A percentile compares a stretch with the other conserved stretches of the same genome.
Evolutionary conservation across 1,139 yeast genomes (phyloP).

Genomic region (Casaregolazyma suthepensis): DNA sequence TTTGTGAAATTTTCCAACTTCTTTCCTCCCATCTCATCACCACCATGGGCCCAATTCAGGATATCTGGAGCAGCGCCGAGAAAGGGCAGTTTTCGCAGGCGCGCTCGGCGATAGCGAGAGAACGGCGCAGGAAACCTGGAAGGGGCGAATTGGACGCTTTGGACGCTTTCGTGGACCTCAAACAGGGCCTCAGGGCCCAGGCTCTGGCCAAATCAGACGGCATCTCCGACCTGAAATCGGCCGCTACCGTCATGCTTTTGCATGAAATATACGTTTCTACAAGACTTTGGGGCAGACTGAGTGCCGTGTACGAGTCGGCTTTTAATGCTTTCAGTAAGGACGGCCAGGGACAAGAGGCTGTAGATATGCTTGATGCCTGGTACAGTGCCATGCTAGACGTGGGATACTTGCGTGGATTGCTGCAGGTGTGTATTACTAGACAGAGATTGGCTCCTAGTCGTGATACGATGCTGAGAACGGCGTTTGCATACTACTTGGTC

Average conservation of each 20-base stretch:
- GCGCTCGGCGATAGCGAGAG: conserved; percentile 42
- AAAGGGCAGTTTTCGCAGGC: conserved; percentile 45
- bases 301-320: conserved; percentile 22
- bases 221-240: conserved; percentile 48
- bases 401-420: conserved; percentile 21
- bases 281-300: conserved; percentile 27
- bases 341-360: neutral
- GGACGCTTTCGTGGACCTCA: conserved; percentile 40
- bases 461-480: conserved; percentile 41
- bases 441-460: conserved; percentile 27
- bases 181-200: conserved; percentile 40
- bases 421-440: neutral
- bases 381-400: conserved; percentile 28
- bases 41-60: neutral
- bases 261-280: conserved; percentile 23
- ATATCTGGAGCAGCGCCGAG: neutral
- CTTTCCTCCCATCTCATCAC: neutral
- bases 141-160: conserved; percentile 48
- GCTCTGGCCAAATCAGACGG: conserved; percentile 44
- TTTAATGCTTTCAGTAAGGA: conserved; percentile 47
- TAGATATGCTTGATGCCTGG: conserved; percentile 34
- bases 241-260: conserved; percentile 20
- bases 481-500: conserved; percentile 21
- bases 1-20: neutral
- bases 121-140: conserved; percentile 50